phyloP scores from a whole-genome alignment of 345 rosid genomes.

The Pistacia integerrima region DNA sequence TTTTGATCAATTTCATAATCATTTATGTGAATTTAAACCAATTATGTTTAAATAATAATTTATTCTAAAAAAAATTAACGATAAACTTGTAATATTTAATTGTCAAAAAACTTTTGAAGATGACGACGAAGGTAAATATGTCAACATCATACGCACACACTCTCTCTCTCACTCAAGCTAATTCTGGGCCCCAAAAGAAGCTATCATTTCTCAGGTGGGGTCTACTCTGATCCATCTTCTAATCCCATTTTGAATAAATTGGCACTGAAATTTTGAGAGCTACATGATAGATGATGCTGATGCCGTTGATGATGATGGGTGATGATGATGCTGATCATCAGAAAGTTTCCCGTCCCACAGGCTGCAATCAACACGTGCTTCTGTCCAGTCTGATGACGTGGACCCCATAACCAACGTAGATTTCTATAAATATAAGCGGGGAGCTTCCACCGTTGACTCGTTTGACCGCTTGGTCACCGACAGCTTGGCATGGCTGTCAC shows the following conservation, averaged over 20 bases:
- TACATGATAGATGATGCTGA: background rate
- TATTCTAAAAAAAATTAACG: no score
- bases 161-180: background rate
- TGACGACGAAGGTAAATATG: no score
- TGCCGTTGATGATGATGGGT: conserved; percentile 10
- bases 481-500: conserved; percentile 32
- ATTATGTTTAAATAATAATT: no score
- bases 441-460: conserved; percentile 17
- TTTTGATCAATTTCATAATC: no score
- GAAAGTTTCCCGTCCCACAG: conserved; percentile 24
- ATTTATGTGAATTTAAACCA: no score
- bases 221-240: conserved; percentile 6
- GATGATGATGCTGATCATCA: conserved; percentile 15
- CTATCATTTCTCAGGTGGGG: conserved; percentile 12
- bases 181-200: conserved; percentile 5
- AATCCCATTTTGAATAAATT: conserved; percentile 11
- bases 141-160: background rate
- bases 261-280: conserved; percentile 30
- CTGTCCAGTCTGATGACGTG: conserved; percentile 52
- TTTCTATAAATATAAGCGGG: background rate
- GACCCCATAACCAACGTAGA: conserved; percentile 29
- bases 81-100: no score
- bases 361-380: conserved; percentile 57
- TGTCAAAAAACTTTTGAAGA: no score
- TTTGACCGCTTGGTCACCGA: conserved; percentile 37